Evolutionary conservation across 768 basidiomycete species (phyloP).

Genomic region (Lyophyllum atratum): DNA sequence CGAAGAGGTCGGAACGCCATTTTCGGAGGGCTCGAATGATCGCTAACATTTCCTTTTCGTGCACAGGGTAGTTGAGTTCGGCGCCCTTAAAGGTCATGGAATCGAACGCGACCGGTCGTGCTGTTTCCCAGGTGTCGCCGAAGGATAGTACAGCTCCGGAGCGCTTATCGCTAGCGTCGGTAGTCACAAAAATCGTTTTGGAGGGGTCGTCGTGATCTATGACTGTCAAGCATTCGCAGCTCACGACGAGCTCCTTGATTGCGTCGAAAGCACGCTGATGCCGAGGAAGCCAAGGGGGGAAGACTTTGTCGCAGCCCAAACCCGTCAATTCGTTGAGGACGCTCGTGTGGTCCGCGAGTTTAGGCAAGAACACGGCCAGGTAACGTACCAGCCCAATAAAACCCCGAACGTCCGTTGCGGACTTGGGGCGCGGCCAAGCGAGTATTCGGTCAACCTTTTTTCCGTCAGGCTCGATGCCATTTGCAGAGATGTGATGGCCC

Average conservation of each 20-base stretch:
- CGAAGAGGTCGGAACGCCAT: neutral
- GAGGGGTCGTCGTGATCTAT: neutral
- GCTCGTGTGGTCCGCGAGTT: neutral
- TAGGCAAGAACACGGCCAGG: conserved; percentile 13
- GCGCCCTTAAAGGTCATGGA: neutral
- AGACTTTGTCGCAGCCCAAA: neutral
- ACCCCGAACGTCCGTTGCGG: conserved; percentile 5
- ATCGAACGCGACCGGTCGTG: neutral
- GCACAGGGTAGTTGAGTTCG: neutral
- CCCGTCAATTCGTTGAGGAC: neutral
- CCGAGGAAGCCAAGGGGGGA: neutral
- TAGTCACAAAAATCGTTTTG: neutral
- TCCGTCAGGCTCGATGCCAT: conserved; percentile 26
- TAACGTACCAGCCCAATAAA: conserved; percentile 23
- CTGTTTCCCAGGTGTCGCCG: neutral
- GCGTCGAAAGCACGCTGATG: neutral
- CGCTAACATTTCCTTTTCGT: neutral
- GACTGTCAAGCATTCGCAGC: neutral
- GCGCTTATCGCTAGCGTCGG: neutral
- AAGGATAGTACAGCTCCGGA: neutral
- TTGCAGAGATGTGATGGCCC: conserved; percentile 36
- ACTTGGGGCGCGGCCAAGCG: conserved; percentile 26
- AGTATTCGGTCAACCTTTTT: conserved; percentile 28
- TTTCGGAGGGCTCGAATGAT: neutral
- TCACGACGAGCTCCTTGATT: neutral